Evolutionary conservation across 169 alveolate species (phyloP).

Genomic region (Cryptosporidium meleagridis): DNA sequence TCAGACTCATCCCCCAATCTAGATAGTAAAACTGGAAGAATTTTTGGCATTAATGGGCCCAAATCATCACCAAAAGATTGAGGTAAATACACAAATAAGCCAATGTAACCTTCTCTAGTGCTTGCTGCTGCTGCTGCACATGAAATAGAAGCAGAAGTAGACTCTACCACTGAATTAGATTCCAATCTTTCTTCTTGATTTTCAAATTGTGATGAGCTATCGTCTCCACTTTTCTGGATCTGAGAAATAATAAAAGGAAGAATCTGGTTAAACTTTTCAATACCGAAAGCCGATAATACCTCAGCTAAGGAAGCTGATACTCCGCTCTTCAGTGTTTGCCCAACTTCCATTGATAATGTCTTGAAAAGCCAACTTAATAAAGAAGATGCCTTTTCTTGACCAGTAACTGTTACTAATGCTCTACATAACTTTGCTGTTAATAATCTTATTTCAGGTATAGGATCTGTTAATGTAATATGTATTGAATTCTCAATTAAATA

Average conservation of each 20-base stretch:
- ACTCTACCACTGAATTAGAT: neutral
- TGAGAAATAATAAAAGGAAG: conserved; percentile 70
- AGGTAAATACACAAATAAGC: conserved; percentile 82
- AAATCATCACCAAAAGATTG: conserved; percentile 75
- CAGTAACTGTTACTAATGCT: conserved; percentile 29
- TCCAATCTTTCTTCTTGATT: neutral
- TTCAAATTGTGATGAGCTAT: neutral
- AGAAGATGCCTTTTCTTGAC: conserved; percentile 55
- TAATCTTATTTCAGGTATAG: conserved; percentile 66
- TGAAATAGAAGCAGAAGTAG: neutral
- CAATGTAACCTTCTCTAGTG: conserved; percentile 81
- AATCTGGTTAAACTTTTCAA: conserved; percentile 31
- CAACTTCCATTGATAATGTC: conserved; percentile 39
- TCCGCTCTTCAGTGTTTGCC: conserved; percentile 68
- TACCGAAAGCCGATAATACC: conserved; percentile 59
- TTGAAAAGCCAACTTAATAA: conserved; percentile 37
- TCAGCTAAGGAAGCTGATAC: conserved; percentile 70
- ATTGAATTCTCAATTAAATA: conserved; percentile 40
- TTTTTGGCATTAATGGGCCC: conserved; percentile 77
- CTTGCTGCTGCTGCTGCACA: neutral
- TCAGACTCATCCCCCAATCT: conserved; percentile 79
- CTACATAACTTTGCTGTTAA: conserved; percentile 61
- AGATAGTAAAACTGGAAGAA: conserved; percentile 75
- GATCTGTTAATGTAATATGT: conserved; percentile 42
- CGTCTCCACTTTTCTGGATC: neutral